Conservation (phyloP, 495 filamentous ascomycete species). For the Neurospora sp. region DNA sequence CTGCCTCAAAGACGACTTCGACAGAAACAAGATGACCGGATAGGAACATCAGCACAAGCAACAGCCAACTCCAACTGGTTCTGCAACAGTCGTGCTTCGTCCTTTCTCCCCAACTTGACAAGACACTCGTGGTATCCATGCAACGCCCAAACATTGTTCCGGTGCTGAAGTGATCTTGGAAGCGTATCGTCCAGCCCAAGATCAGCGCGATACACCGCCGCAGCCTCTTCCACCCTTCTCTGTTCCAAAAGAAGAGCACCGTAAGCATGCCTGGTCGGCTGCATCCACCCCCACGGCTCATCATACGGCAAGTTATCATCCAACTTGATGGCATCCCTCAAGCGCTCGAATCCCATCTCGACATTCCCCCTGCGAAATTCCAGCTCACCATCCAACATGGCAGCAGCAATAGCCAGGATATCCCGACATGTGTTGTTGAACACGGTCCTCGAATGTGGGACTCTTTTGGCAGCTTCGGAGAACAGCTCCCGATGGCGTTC, state of each 20-base stretch:
- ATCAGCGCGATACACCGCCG: constrained; percentile 48
- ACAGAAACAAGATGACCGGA: constrained; percentile 55
- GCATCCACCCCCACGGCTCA: constrained; percentile 66
- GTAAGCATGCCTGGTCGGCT: constrained; percentile 54
- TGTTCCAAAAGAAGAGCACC: constrained; percentile 56
- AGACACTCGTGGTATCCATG: constrained; percentile 59
- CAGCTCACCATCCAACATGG: constrained; percentile 62
- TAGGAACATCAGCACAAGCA: constrained; percentile 47
- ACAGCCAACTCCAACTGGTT: constrained; percentile 39
- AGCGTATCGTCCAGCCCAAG: constrained; percentile 47
- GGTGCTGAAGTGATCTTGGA: constrained; percentile 48
- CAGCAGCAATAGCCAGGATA: constrained; percentile 46
- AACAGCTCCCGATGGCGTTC: constrained; percentile 36
- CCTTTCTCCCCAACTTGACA: constrained; percentile 33
- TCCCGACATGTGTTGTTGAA: constrained; percentile 57
- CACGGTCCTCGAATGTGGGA: constrained; percentile 44
- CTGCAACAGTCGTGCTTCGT: constrained; percentile 40
- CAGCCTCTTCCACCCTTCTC: constrained; percentile 42
- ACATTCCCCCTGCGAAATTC: constrained; percentile 50
- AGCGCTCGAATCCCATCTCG: constrained; percentile 42
- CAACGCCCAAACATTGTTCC: constrained; percentile 59
- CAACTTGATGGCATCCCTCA: constrained; percentile 40
- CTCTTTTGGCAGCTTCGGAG: constrained; percentile 28
- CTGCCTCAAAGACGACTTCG: constrained; percentile 17
- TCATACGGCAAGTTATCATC: constrained; percentile 52